Evolutionary conservation across 371 early-diverging fungal genomes (phyloP), one percentile per base, ranked within the genome.

Genomic region (Rhizopus delemar): DNA sequence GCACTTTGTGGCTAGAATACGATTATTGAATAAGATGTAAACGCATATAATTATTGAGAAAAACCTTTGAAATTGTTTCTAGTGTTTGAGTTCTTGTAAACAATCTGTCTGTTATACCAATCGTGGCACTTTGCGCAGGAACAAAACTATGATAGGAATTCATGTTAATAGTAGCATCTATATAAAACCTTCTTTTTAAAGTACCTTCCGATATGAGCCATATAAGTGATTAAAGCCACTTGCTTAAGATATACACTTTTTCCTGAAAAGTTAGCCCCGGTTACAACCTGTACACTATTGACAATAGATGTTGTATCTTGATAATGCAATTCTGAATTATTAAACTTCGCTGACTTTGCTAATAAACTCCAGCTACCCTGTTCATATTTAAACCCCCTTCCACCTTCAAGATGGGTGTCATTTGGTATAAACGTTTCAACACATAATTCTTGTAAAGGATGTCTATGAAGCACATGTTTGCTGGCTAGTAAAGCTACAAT

Each of bases 31-130:
- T 31, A 22, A 9, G 8, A 34, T n/a, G 8, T 39, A n/a, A 4
- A 8, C 12, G 31, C 1, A 8, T 0, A 41, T 8, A 28, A 5
- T 12, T 35, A 28, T 8, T 38, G 16, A 34, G 28, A 22, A 34
- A 28, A 3, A 72, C 81, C 64, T 67, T 68, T 0, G 83, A 78
- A 3, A 82, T 76, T 0, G 83, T 82, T 53, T 86, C 87, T 29
- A 71, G 65, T 5, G 86, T 83, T 46, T 83, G 83, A 15, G 82
- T 58, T 54, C 99, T 83, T 11, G 96, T 85, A 66, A 92, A 93
- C n/a, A 99, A 82, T 51, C 84, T 84, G 65, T 99, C 96, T 0
- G 93, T 90, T 0, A 99, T 74, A 0, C 96, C 95, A 51, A 99
- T 74, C 4, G 62, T 63, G 0, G 96, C 96, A 13, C 72, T 59